Percentiles rank a stretch among this genome's conserved stretches.
Evolutionary conservation across 805 yeast species (phyloP).

Genomic region (Cephaloascus fragrans): DNA sequence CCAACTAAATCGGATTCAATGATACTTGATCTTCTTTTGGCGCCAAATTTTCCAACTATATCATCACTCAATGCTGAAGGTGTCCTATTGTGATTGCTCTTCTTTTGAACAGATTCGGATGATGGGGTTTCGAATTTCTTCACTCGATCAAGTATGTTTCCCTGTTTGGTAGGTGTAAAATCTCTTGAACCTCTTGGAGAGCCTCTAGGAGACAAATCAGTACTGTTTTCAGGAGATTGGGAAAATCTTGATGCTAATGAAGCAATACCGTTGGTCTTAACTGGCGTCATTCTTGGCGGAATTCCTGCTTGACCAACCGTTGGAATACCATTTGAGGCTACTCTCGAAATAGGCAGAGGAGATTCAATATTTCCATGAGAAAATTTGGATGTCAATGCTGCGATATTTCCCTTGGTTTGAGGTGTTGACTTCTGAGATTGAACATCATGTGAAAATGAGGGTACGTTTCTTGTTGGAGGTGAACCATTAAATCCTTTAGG

Average conservation of each 20-base stretch:
- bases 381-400: not conserved
- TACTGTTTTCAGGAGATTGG: not conserved
- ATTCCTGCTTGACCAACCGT: not conserved
- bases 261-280: not conserved
- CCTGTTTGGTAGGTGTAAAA: conserved; percentile 12
- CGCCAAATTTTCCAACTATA: conserved; percentile 19
- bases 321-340: not conserved
- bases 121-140: conserved; percentile 24
- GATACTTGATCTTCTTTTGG: conserved; percentile 11
- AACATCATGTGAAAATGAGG: not conserved
- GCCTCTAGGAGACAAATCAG: conserved; percentile 1
- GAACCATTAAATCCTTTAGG: too few relatives aligned
- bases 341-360: not conserved
- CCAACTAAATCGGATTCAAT: conserved; percentile 1
- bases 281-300: not conserved
- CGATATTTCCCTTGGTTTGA: not conserved
- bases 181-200: conserved; percentile 10
- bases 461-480: not conserved
- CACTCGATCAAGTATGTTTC: conserved; percentile 22
- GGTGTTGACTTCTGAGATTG: too few relatives aligned
- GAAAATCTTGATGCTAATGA: conserved; percentile 2
- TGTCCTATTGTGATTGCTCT: not conserved
- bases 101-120: conserved; percentile 1
- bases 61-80: conserved; percentile 1
- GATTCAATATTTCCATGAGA: not conserved